Evolutionary conservation across 306 rosid species (phyloP), one percentile per base, ranked within the genome.

Genomic region (Chamaecrista fasciculata): DNA sequence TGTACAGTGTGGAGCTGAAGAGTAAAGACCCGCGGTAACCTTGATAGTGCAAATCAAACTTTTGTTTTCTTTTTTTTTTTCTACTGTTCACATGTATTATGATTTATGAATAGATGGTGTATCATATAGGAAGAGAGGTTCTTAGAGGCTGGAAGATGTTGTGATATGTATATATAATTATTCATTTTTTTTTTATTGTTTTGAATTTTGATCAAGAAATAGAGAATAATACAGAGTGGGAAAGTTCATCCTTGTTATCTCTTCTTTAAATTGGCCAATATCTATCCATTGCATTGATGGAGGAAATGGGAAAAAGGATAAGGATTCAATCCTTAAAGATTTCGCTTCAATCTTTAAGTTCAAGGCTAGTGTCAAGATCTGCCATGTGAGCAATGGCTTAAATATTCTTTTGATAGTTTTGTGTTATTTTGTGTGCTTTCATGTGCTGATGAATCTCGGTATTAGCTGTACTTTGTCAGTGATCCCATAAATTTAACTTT

Each of bases 1-100:
- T 81, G 71, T 67, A 72, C 76, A 62, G 71, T 44, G 58, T 40
- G 46, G 73, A 66, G 77, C 76, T 28, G 69, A 44, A 47, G 43
- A 61, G 62, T 19, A 21, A 62, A 36, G 70, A n/a, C n/a, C n/a
- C n/a, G n/a, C n/a, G n/a, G 55, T 59, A 80, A 85, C 46, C 24
- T 57, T 55, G 62, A 46, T 51, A 44, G 9, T 56, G 70, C 76
- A 51, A 18, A 51, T 29, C 8, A 48, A 57, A 49, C 40, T 18
- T 36, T 31, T 53, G n/a, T n/a, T n/a, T n/a, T n/a, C n/a, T n/a
- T n/a, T n/a, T n/a, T n/a, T n/a, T n/a, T n/a, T n/a, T n/a, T n/a
- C n/a, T 31, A 61, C 44, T 24, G 1, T 49, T 69, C 69, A 20
- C 25, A 7, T 50, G 82, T 66, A 57, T 18, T 70, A 48, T 65